Evolutionary conservation across 257 asterid species (phyloP), one percentile per base, ranked within the genome.

Genomic region (Ballota nigra): DNA sequence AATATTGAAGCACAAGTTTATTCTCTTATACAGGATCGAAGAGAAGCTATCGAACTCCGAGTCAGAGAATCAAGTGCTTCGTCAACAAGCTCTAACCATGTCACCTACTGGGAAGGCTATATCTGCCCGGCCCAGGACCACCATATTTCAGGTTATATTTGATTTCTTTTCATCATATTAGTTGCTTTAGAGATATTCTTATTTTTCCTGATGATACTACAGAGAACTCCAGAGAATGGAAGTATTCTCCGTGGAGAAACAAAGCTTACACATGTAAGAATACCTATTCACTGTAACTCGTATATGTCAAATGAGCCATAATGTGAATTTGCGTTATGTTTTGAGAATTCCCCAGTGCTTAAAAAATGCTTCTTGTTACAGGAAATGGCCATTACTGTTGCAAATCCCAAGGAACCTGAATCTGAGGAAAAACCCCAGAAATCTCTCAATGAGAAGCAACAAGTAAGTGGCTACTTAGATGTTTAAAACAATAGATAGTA

Each of bases 31-130:
- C 87, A 95, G 99, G 80, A 86, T 92, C 78, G 98, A 95, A 85
- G 99, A 95, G 87, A 95, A 92, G 85, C 89, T 95, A 40, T 86
- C 93, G n/a, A 95, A 95, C 74, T 82, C 77, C 61, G 99, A 95
- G 75, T 95, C 99, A 16, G 99, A 95, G 84, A 95, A 89, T 78
- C 99, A 95, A 89, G 93, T 95, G 53, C 92, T 95, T 74, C 96
- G 99, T 78, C 98, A 95, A 77, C 98, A 89, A 83, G 97, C 99
- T 71, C 83, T 95, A 77, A 83, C 93, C 58, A 86, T 95, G 97
- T 95, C 99, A 60, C 98, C 99, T n/a, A 89, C 96, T n/a, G 96
- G 96, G 74, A 91, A 84, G 81, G 38, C 95, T 72, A 43, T 84
- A 69, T 82, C 99, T 83, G 75, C 95, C 68, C 85, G 97, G 63